Conservation (phyloP, 2,329 filamentous ascomycete genomes). For the Alternaria rosae region DNA sequence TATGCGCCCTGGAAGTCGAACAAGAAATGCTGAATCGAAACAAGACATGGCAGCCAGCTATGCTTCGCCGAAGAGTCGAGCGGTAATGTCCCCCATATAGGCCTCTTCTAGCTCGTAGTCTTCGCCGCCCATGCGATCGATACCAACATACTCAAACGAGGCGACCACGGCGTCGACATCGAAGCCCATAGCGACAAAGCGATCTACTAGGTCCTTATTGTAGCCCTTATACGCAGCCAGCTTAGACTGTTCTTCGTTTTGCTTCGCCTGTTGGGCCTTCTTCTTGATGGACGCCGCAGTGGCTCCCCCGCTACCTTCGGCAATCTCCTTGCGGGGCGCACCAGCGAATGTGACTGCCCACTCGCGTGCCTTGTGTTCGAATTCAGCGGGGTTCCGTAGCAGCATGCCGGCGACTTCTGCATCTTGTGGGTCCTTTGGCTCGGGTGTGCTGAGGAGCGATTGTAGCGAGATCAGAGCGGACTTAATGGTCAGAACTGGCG, state of each 20-base stretch:
- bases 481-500: slow-evolving; percentile 95
- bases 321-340: slow-evolving; percentile 68
- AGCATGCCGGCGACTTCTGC: slow-evolving; percentile 94
- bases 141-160: slow-evolving; percentile 81
- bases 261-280: slow-evolving; percentile 62
- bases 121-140: slow-evolving; percentile 77
- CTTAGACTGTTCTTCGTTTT: slow-evolving; percentile 66
- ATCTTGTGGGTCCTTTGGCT: slow-evolving; percentile 96
- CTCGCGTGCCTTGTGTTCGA: slow-evolving; percentile 82
- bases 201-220: slow-evolving; percentile 80
- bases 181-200: slow-evolving; percentile 92
- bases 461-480: slow-evolving; percentile 92
- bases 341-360: slow-evolving; percentile 88
- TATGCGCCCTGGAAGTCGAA: neutral
- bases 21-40: neutral
- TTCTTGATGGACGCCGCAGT: slow-evolving; percentile 62
- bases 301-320: slow-evolving; percentile 61
- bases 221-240: slow-evolving; percentile 79
- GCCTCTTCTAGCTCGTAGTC: slow-evolving; percentile 90
- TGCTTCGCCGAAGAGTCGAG: slow-evolving; percentile 80
- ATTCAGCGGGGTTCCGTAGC: slow-evolving; percentile 77
- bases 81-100: slow-evolving; percentile 89
- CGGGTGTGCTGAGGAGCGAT: slow-evolving; percentile 89
- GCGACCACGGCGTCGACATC: slow-evolving; percentile 84
- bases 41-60: slow-evolving; percentile 3